These are phyloP conservation scores for Allium fistulosum DNA, from an alignment of 106 monocot species.

Conservation along the genomic window DNA sequence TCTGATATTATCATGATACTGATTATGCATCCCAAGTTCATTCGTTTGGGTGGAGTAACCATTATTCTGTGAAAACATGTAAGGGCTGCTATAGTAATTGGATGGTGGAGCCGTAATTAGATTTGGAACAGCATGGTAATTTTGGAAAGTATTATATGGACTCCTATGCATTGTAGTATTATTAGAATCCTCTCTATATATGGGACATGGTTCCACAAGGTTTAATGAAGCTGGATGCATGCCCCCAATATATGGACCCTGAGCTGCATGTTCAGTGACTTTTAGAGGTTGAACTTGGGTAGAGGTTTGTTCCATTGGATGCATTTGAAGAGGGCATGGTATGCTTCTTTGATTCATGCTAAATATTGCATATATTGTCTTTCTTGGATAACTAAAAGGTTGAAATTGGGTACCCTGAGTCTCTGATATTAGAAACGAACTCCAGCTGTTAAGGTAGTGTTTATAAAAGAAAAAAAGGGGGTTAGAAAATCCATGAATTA, in stretches of 20 bases:
- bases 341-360: slow-evolving; percentile 31
- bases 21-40: slow-evolving; percentile 19
- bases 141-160: too few relatives aligned
- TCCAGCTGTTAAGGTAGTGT: too few relatives aligned
- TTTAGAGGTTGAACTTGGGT: slow-evolving; percentile 17
- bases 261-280: slow-evolving; percentile 10
- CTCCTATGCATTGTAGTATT: too few relatives aligned
- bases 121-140: too few relatives aligned
- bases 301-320: slow-evolving; percentile 14
- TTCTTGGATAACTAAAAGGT: too few relatives aligned
- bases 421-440: too few relatives aligned
- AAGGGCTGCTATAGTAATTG: neutral
- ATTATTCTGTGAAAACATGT: slow-evolving; percentile 2
- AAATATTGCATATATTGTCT: too few relatives aligned
- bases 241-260: slow-evolving; percentile 14
- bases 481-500: too few relatives aligned
- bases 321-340: slow-evolving; percentile 19
- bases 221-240: slow-evolving; percentile 26
- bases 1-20: slow-evolving; percentile 12
- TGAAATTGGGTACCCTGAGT: too few relatives aligned
- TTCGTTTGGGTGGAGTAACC: slow-evolving; percentile 11
- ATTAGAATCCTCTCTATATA: too few relatives aligned
- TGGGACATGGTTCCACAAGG: neutral
- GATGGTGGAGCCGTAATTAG: too few relatives aligned
- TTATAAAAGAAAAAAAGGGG: too few relatives aligned